A percentile compares a stretch with the other conserved stretches of the same genome.
phyloP scores from a whole-genome alignment of 768 basidiomycete species.

The Panaeolus papilionaceus region DNA sequence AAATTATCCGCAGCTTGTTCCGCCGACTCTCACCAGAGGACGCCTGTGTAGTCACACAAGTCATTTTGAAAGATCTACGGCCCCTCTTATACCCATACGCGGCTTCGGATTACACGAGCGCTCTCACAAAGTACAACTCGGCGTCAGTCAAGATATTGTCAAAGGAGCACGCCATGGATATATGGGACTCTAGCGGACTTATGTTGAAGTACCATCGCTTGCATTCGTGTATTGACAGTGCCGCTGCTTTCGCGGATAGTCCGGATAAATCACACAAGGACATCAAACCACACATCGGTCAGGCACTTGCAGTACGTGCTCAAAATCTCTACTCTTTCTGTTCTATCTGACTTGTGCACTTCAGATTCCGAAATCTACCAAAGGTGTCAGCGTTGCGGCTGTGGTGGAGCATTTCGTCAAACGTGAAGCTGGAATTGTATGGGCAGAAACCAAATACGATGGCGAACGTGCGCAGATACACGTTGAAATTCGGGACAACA shows the following conservation, averaged over 20 bases:
- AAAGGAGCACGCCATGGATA: conserved; percentile 68
- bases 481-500: conserved; percentile 53
- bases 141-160: conserved; percentile 61
- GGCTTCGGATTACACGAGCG: conserved; percentile 52
- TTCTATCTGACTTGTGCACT: conserved; percentile 10
- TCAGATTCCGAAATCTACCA: conserved; percentile 86
- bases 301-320: conserved; percentile 62
- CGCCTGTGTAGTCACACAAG: conserved; percentile 77
- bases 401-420: conserved; percentile 52
- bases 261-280: conserved; percentile 32
- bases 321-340: not conserved
- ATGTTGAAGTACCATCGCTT: conserved; percentile 61
- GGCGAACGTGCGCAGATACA: conserved; percentile 96
- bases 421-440: conserved; percentile 51
- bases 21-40: conserved; percentile 64
- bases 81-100: conserved; percentile 78
- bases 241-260: conserved; percentile 50
- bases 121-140: conserved; percentile 62
- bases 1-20: conserved; percentile 63
- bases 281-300: conserved; percentile 55
- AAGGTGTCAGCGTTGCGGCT: conserved; percentile 67
- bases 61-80: conserved; percentile 86
- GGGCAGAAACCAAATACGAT: conserved; percentile 95
- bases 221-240: conserved; percentile 64
- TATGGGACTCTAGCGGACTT: conserved; percentile 68